Evolutionary conservation across 805 yeast species (phyloP).

Genomic region (Wickerhamiella domercqiae): DNA sequence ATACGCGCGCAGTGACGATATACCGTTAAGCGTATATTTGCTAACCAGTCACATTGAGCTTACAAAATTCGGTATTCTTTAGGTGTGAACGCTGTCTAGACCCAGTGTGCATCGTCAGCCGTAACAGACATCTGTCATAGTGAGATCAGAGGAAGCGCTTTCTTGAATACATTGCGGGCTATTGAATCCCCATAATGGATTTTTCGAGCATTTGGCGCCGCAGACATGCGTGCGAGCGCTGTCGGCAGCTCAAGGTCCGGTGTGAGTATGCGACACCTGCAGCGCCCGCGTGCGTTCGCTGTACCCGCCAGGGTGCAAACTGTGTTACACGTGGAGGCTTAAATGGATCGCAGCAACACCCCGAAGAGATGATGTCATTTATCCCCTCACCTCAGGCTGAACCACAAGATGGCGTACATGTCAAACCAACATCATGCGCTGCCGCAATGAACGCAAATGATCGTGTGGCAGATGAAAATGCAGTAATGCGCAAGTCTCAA

Average conservation of each 20-base stretch:
- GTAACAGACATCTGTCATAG: too few species aligned
- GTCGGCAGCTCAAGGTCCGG: constrained; percentile 20
- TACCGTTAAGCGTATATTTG: too few species aligned
- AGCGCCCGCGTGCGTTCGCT: constrained; percentile 16
- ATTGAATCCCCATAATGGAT: too few species aligned
- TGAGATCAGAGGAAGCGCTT: too few species aligned
- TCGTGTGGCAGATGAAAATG: background rate
- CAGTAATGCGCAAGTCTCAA: background rate
- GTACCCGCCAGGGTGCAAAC: constrained; percentile 6
- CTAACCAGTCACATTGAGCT: too few species aligned
- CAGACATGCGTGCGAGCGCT: constrained; percentile 19
- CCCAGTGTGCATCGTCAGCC: too few species aligned
- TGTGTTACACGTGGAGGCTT: background rate
- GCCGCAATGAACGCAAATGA: background rate
- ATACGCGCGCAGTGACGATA: too few species aligned
- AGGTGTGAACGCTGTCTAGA: too few species aligned
- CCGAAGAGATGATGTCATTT: too few species aligned
- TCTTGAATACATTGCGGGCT: too few species aligned
- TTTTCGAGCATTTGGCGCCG: constrained; percentile 18
- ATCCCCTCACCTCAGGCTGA: background rate
- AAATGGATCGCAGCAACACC: background rate
- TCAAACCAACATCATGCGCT: background rate
- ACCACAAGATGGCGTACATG: background rate
- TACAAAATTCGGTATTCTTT: too few species aligned
- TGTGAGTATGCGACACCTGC: constrained; percentile 20